Evolutionary conservation across 495 filamentous ascomycete species (phyloP), one percentile per base, ranked within the genome.

Genomic region (Talaromyces nanjingensis): DNA sequence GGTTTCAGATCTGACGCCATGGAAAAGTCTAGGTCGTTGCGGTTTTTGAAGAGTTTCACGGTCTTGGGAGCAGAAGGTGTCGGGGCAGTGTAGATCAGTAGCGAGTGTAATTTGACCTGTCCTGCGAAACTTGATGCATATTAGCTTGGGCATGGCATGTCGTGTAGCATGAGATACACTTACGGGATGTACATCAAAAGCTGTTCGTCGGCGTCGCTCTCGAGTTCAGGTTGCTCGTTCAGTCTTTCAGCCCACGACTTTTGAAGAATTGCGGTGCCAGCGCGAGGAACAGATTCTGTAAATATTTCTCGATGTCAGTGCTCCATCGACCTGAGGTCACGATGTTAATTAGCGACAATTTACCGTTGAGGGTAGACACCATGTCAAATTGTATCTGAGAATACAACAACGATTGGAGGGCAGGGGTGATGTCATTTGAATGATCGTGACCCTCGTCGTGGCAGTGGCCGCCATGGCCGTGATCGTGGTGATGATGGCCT

Each of bases 181-280:
- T 78, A 98, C 93, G 94, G 96, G 22, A 98, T 83, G 69, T 88
- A 86, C 77, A 98, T 89, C 37, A 98, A 70, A n/a, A 98, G 65
- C 77, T 98, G 92, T 79, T 97, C 94, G 70, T 98, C 94, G 0
- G 87, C 86, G 72, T 93, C 90, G 64, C 92, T 97, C 71, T 80
- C 83, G 12, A 98, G 81, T 73, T 92, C 87, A 0, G 90, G 90
- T 65, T 87, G 77, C 9, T 81, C 72, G 29, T 87, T 73, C 63
- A 97, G 67, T 62, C 94, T 79, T 72, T 97, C 87, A 4, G 84
- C 81, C 92, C 92, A 98, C 53, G 91, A 89, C 77, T 98, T 98
- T 74, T 90, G 83, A n/a, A 93, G 82, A 59, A 97, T 84, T 1
- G 83, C 86, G 61, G 80, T 81, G 37, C 92, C 94, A 3, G 89